Evolutionary conservation across 208 protist species (phyloP), one percentile per base, ranked within the genome.

Genomic region (Acanthamoeba sp.): DNA sequence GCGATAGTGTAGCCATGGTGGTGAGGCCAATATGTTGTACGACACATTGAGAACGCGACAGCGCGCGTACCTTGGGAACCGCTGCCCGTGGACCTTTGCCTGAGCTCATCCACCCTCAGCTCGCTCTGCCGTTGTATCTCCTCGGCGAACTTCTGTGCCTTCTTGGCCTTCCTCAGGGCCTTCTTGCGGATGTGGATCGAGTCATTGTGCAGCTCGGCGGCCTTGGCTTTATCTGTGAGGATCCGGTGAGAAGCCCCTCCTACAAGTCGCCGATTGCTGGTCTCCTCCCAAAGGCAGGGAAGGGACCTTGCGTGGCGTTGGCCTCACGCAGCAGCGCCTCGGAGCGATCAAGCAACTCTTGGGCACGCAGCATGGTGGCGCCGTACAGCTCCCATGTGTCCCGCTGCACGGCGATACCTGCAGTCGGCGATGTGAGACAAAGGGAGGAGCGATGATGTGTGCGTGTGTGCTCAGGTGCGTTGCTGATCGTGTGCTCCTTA

Each of bases 151-250:
- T 42, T 34, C 34, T 42, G 69, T n/a, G 69, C 69, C 69, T 78
- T 78, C 69, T 38, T 7, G 6, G 69, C 69, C 69, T 78, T 78
- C 69, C 69, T 78, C 7, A 78, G 4, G 18, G 69, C 69, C 36
- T 78, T 78, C 34, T 78, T 78, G 69, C 69, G 69, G 34, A 78
- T 18, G 69, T 78, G 69, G 69, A 78, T 40, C 20, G 69, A 12
- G 34, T 78, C 69, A 20, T 78, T 78, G n/a, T n/a, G 69, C 69
- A 78, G 38, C 69, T 78, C 69, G 27, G 69, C 69, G 4, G 69
- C 69, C 69, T 78, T 78, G 16, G n/a, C 38, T 20, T 34, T 34
- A 18, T 78, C 69, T 78, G 64, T 22, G 16, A 62, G 55, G 59
- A 66, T 66, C 59, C 59, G 42, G 42, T 48, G 10, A 48, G 42